phyloP scores from a whole-genome alignment of 164 flowering plant species.

The Aristolochia contorta region DNA sequence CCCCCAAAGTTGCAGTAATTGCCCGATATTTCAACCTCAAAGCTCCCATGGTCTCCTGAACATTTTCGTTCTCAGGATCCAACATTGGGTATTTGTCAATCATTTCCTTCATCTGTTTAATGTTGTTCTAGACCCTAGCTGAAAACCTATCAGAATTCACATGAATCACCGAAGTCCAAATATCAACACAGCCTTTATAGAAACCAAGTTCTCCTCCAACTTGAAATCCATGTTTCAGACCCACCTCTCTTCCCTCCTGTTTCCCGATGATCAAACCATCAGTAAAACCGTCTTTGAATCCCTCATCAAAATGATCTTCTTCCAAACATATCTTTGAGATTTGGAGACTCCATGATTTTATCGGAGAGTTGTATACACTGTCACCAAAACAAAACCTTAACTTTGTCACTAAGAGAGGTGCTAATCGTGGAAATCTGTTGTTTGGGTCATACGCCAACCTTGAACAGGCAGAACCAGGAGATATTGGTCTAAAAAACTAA shows the following conservation, averaged over 20 bases:
- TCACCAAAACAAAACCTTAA: no score
- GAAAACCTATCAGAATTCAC: conserved; percentile 41
- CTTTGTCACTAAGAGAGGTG: no score
- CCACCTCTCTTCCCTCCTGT: conserved; percentile 55
- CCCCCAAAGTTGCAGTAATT: conserved; percentile 41
- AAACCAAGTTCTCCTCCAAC: conserved; percentile 71
- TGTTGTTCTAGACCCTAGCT: conserved; percentile 33
- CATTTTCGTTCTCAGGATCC: conserved; percentile 60
- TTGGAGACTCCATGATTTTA: conserved; percentile 13
- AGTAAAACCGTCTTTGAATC: conserved; percentile 45
- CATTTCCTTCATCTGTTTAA: conserved; percentile 51
- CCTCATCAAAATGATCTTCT: conserved; percentile 47
- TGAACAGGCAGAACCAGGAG: no score
- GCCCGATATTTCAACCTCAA: conserved; percentile 63
- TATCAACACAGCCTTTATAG: conserved; percentile 56
- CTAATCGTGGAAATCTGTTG: no score
- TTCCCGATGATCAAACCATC: conserved; percentile 49
- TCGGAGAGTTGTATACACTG: no score
- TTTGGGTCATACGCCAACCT: no score
- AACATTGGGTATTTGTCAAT: conserved; percentile 41
- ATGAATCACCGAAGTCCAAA: conserved; percentile 47
- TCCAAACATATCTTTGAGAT: conserved; percentile 52
- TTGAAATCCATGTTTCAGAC: conserved; percentile 65
- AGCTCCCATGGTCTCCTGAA: conserved; percentile 42
- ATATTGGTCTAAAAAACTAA: no score